phyloP scores from a whole-genome alignment of 164 flowering plant genomes.

The Liriodendron chinense region DNA sequence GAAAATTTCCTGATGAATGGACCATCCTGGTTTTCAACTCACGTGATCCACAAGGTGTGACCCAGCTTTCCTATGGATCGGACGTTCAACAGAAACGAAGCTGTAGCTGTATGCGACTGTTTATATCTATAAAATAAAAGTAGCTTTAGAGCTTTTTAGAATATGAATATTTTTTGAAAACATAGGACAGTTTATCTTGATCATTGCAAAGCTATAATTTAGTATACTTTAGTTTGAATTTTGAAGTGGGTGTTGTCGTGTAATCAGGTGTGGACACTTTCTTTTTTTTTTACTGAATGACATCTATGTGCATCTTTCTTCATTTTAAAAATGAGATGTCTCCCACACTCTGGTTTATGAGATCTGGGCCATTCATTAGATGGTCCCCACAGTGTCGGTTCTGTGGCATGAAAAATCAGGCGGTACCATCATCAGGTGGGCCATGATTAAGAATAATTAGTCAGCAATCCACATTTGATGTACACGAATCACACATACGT shows the following conservation, averaged over 20 bases:
- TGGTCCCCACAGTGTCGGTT: neutral
- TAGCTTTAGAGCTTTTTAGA: neutral
- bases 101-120: neutral
- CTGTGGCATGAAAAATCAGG: neutral
- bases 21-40: neutral
- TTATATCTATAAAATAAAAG: neutral
- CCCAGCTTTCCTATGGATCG: neutral
- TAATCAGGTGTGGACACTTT: neutral
- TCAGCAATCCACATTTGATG: too few species aligned
- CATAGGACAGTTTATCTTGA: conserved; percentile 4
- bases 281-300: neutral
- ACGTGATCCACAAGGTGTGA: neutral
- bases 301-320: neutral
- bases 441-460: too few species aligned
- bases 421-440: too few species aligned
- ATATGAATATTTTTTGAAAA: conserved; percentile 2
- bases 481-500: too few species aligned
- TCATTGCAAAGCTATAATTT: conserved; percentile 10
- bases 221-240: conserved; percentile 20
- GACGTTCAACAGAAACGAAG: neutral
- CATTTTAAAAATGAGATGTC: too few species aligned
- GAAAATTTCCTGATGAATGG: neutral
- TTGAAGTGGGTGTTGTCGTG: conserved; percentile 4
- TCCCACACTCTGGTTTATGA: too few species aligned
- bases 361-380: neutral